Evolutionary conservation across 306 rosid species (phyloP), one percentile per base, ranked within the genome.

Genomic region (Acmispon strigosus): DNA sequence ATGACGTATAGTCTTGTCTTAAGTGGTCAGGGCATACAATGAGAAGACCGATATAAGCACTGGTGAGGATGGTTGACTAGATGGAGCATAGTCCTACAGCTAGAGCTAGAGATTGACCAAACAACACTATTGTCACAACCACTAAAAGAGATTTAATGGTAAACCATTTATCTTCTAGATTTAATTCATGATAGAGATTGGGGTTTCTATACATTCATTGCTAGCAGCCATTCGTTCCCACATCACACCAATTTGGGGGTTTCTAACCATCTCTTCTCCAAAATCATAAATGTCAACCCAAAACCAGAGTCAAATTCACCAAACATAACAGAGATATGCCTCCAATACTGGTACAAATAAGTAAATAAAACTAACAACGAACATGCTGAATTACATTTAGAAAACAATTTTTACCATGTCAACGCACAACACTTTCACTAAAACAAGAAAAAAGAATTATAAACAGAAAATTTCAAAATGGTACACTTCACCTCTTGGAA

Each of bases 401-500:
- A 17, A 50, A 54, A 54, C 53, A 69, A 9, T 37, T 36, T 42
- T 69, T 50, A 50, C 42, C 64, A n/a, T 60, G 27, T 39, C 45
- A 66, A 57, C 27, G 8, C 14, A 44, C 49, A 22, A 62, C 50
- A 55, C n/a, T 51, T 56, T 57, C 44, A 43, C 22, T 3, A 10
- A 14, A 69, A 54, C 8, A 70, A 12, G 6, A 69, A 39, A 65
- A 63, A 5, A 27, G 10, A 47, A 74, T 14, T 3, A 51, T 5
- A 51, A 14, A 34, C 6, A 56, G 18, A 8, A 36, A 32, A 6
- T 6, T 5, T 6, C 29, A 44, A 45, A 22, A 39, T 70, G 50
- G 6, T 42, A 13, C 47, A 47, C 6, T 19, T 45, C 75, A 87
- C 97, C 96, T 86, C 94, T 62, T 83, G 68, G 81, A 82, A 92